A percentile compares a stretch with the other conserved stretches of the same genome.
phyloP scores from a whole-genome alignment of 2,329 filamentous ascomycete genomes.

The Microdochium paspali region DNA sequence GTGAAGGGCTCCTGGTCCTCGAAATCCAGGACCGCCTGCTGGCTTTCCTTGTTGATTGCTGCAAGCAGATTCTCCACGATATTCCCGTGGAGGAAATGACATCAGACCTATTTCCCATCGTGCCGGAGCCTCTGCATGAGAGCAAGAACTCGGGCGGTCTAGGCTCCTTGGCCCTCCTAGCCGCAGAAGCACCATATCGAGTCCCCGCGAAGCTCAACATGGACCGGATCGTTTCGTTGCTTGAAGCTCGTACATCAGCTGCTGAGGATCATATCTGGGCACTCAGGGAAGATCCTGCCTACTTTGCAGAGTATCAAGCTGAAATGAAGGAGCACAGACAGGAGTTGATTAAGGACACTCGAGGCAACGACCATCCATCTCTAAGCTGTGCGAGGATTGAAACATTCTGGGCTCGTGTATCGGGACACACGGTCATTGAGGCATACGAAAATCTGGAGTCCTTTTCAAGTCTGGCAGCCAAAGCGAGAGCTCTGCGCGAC shows the following conservation, averaged over 20 bases:
- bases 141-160: slow-evolving; percentile 20
- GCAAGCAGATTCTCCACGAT: slow-evolving; percentile 40
- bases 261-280: slow-evolving; percentile 45
- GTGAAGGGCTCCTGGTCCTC: slow-evolving; percentile 38
- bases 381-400: slow-evolving; percentile 5
- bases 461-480: slow-evolving; percentile 24
- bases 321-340: slow-evolving; percentile 36
- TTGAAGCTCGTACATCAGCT: slow-evolving; percentile 27
- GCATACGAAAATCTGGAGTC: slow-evolving; percentile 24
- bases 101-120: slow-evolving; percentile 18
- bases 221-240: slow-evolving; percentile 28
- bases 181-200: slow-evolving; percentile 42
- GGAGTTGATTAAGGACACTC: slow-evolving; percentile 30
- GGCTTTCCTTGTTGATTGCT: slow-evolving; percentile 38
- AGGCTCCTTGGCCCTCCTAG: slow-evolving; percentile 26
- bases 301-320: slow-evolving; percentile 35
- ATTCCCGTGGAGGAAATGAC: slow-evolving; percentile 21
- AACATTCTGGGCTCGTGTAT: slow-evolving; percentile 28
- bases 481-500: slow-evolving; percentile 5
- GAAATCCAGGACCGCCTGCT: slow-evolving; percentile 39
- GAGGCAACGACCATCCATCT: slow-evolving; percentile 18
- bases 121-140: slow-evolving; percentile 25
- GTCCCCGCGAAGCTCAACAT: slow-evolving; percentile 37
- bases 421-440: slow-evolving; percentile 20
- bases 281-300: slow-evolving; percentile 48